These are phyloP conservation scores for Apophysomyces ossiformis DNA, from an alignment of 371 early-diverging fungal species.

Conservation along the genomic window DNA sequence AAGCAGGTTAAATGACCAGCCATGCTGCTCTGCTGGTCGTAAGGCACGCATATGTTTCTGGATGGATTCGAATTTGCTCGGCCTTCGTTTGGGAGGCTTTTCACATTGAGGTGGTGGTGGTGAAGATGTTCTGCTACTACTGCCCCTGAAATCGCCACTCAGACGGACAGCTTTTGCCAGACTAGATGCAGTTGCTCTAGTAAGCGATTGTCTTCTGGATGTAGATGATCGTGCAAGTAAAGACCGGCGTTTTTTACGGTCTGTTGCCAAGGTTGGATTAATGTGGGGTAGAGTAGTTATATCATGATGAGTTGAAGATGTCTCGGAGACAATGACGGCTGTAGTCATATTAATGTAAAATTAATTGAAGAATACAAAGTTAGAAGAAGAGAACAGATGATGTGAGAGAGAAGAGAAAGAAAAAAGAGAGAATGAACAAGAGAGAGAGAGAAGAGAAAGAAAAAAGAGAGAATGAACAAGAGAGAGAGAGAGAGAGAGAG, in stretches of 20 bases:
- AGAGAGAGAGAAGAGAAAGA: not conserved
- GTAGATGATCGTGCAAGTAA: not conserved
- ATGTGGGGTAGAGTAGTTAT: not conserved
- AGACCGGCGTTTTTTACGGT: constrained; percentile 7
- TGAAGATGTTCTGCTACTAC: not conserved
- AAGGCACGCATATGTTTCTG: constrained; percentile 11
- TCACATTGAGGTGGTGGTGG: constrained; percentile 8
- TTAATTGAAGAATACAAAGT: not conserved
- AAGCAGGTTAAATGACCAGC: not conserved
- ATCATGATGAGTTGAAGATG: not conserved
- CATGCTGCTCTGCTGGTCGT: not conserved
- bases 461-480: not conserved
- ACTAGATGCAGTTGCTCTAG: constrained; percentile 10
- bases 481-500: constrained; percentile 3
- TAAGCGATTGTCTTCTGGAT: constrained; percentile 3
- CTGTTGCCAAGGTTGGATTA: not conserved
- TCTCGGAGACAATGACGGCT: not conserved
- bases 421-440: not conserved
- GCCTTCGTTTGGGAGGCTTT: constrained; percentile 6
- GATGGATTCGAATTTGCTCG: constrained; percentile 10
- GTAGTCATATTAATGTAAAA: not conserved
- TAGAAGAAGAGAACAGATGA: too few relatives aligned
- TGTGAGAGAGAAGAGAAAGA: too few relatives aligned
- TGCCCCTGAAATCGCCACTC: constrained; percentile 8
- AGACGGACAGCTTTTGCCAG: constrained; percentile 7